Conservation (phyloP, 2,329 filamentous ascomycete species). For the Botryotinia calthae region DNA sequence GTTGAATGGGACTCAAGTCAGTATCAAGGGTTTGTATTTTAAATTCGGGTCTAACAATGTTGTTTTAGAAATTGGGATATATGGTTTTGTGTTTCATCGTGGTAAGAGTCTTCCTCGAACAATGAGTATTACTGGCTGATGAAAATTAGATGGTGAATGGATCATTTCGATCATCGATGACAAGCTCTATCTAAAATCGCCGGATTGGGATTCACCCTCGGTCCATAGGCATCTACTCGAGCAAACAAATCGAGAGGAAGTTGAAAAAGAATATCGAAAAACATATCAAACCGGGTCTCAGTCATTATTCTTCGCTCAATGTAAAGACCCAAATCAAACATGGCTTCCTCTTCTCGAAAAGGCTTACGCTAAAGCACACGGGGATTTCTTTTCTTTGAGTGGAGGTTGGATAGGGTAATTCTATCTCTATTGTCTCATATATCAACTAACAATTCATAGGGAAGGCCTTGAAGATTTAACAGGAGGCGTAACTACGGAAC, state of each 20-base stretch:
- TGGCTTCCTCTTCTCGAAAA: constrained; percentile 81
- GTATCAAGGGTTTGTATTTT: not conserved
- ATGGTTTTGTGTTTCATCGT: constrained; percentile 84
- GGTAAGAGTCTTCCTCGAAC: constrained; percentile 22
- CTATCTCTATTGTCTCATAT: not conserved
- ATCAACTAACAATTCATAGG: constrained; percentile 23
- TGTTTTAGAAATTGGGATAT: constrained; percentile 66
- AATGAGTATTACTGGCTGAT: not conserved
- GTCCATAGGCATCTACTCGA: constrained; percentile 72
- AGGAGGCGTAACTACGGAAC: constrained; percentile 67
- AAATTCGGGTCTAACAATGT: constrained; percentile 13
- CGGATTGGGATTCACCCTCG: constrained; percentile 76
- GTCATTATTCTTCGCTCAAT: constrained; percentile 75
- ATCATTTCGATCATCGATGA: constrained; percentile 89
- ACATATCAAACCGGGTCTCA: constrained; percentile 57
- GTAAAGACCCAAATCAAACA: constrained; percentile 72
- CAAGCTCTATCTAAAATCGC: constrained; percentile 79
- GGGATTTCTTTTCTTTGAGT: constrained; percentile 72
- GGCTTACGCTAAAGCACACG: constrained; percentile 81
- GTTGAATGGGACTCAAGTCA: constrained; percentile 65
- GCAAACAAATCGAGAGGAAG: constrained; percentile 70
- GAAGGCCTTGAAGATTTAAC: constrained; percentile 59
- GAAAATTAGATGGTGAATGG: constrained; percentile 71
- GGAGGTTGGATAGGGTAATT: constrained; percentile 58
- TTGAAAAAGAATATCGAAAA: constrained; percentile 64